Evolutionary conservation across 1,284 basidiomycete species (phyloP), one percentile per base, ranked within the genome.

Genomic region (Trichosporon faecale): DNA sequence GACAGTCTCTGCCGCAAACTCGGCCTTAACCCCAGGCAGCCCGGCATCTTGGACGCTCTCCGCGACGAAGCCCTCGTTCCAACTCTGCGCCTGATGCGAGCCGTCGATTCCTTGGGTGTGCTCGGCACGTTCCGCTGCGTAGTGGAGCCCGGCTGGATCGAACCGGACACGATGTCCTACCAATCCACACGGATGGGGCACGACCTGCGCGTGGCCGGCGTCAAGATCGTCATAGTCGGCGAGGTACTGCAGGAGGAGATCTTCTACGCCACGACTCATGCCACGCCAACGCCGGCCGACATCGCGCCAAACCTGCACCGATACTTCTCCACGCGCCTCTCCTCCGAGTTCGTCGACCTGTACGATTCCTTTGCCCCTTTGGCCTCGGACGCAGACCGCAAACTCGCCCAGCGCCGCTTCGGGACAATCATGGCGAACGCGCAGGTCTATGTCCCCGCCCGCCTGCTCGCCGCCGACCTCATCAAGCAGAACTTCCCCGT

Each of bases 41-140:
- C 87, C 0, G 82, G 86, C 67, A 84, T 86, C 25, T 82, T 91
- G 27, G 63, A 76, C 4, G 84, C 81, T 11, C 83, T 92, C 11
- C 85, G 86, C 33, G 87, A 91, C 75, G 83, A 87, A 0, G 66
- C 71, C 0, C 82, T 83, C 46, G 82, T 88, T 5, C 84, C 90
- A 0, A 86, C 86, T 70, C 78, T 82, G 11, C 77, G 77, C 0
- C 87, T 92, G 60, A 87, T 88, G 1, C 79, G 84, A 37, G 85
- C 86, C 21, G 90, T 91, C 60, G 87, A 89, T 35, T 23, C 46
- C 35, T 74, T 78, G 72, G 77, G 74, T 2, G 80, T 85, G 49
- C 81, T 87, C 71, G 87, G 88, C 23, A 91, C 90, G 0, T 93
- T 91, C 84, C 88, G 91, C 27, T 91, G 89, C 0, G 88, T 87